A percentile compares a stretch with the other conserved stretches of the same genome.
Evolutionary conservation across 305 asterid species (phyloP).

Genomic region (Fraxinus velutina): DNA sequence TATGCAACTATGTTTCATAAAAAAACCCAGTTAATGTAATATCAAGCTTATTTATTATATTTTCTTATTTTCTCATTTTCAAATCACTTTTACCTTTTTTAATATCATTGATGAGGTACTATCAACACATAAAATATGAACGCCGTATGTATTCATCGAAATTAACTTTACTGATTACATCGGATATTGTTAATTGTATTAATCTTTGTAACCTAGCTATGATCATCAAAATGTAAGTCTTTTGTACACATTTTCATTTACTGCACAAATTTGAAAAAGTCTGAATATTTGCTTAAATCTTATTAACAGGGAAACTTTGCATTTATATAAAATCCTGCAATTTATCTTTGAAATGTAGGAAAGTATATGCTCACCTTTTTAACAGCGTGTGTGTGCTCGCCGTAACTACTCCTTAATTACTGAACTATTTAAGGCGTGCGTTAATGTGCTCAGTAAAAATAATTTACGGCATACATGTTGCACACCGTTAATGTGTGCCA

Average conservation of each 20-base stretch:
- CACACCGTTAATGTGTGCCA: too few relatives aligned
- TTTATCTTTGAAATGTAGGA: too few relatives aligned
- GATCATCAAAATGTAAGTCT: background rate
- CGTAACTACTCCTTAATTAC: too few relatives aligned
- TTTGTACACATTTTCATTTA: background rate
- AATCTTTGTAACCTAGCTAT: background rate
- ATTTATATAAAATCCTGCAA: too few relatives aligned
- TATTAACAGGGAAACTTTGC: too few relatives aligned
- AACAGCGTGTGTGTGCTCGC: too few relatives aligned
- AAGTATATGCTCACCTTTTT: too few relatives aligned
- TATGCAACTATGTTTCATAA: background rate
- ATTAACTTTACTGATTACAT: background rate
- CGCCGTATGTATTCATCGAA: background rate
- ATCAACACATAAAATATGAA: background rate
- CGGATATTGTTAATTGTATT: background rate
- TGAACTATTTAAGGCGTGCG: too few relatives aligned
- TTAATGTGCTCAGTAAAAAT: too few relatives aligned
- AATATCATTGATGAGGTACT: conserved; percentile 14
- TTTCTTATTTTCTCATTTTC: background rate
- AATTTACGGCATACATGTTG: too few relatives aligned
- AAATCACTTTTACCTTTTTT: background rate
- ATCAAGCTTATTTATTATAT: background rate
- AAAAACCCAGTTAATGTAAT: background rate
- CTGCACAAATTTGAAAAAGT: background rate
- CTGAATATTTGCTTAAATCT: background rate